phyloP scores from a whole-genome alignment of 495 filamentous ascomycete genomes.

The Aspergillus nidulans region DNA sequence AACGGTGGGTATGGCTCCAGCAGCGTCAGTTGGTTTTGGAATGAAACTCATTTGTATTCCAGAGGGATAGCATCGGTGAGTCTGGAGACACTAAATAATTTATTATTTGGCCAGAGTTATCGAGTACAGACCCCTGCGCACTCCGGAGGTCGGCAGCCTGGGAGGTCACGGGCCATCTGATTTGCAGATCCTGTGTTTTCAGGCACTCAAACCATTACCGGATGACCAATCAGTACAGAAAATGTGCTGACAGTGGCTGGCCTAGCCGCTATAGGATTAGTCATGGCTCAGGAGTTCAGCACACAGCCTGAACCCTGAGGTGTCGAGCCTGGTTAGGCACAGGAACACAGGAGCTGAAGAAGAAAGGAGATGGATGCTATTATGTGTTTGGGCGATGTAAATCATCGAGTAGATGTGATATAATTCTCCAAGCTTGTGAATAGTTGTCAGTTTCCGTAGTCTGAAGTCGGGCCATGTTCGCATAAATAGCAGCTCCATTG shows the following conservation, averaged over 20 bases:
- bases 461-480: neutral
- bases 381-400: neutral
- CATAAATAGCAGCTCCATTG: constrained; percentile 8
- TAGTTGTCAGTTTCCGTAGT: neutral
- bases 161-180: neutral
- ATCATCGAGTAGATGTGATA: neutral
- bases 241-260: constrained; percentile 3
- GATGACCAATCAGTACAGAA: neutral
- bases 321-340: neutral
- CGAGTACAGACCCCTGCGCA: neutral
- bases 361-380: neutral
- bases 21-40: neutral
- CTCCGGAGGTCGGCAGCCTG: neutral
- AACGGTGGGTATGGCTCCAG: neutral
- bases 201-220: constrained; percentile 4
- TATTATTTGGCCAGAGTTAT: neutral
- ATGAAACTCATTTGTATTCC: neutral
- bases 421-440: neutral
- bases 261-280: constrained; percentile 2
- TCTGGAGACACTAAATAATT: neutral
- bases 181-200: constrained; percentile 12
- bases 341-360: neutral
- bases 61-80: neutral
- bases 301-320: neutral
- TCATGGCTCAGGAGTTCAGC: neutral